Evolutionary conservation across 768 basidiomycete genomes (phyloP), one percentile per base, ranked within the genome.

Genomic region (Podaxis carcinomalis): DNA sequence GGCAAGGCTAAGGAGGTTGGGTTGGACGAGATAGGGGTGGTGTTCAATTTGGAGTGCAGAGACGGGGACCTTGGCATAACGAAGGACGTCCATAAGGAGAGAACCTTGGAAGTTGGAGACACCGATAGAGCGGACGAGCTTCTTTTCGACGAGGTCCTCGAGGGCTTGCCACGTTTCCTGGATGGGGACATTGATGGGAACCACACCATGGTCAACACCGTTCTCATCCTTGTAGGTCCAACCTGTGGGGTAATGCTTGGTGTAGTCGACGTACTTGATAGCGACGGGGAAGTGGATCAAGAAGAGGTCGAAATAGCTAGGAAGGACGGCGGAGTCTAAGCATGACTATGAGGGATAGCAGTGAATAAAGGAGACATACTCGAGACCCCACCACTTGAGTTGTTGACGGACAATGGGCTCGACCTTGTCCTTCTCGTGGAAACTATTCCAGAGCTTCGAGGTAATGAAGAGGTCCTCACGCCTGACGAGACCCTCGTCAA

Each of bases 371-470:
- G 6, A 25, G 27, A 72, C 72, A 52, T 57, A 73, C 69, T 90
- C 89, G 47, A 95, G 77, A 27, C 90, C 90, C 93, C 93, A 96
- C 67, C 84, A 80, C 4, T 75, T 75, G 19, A 96, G 85, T 68
- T 93, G 92, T 74, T 70, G 62, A 46, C 69, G 63, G 53, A 62
- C 60, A 60, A 69, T 68, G 11, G 66, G 66, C 65, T 83, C 73
- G 66, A 88, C 90, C 68, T 87, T 87, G 58, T 93, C 87, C 61
- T 80, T 82, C 50, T 87, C 85, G 69, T 96, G 92, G 79, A 88
- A 92, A 4, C 90, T 92, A 74, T 94, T 95, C 93, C 93, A 95
- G 37, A 94, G 78, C 84, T 95, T 95, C 65, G 90, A 91, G 54
- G 91, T 92, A 65, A 95, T 89, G 73, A 90, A 92, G 32, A 96